Base-by-base conservation (phyloP, 1,284 basidiomycete genomes). In the Farysia itapuensis region DNA sequence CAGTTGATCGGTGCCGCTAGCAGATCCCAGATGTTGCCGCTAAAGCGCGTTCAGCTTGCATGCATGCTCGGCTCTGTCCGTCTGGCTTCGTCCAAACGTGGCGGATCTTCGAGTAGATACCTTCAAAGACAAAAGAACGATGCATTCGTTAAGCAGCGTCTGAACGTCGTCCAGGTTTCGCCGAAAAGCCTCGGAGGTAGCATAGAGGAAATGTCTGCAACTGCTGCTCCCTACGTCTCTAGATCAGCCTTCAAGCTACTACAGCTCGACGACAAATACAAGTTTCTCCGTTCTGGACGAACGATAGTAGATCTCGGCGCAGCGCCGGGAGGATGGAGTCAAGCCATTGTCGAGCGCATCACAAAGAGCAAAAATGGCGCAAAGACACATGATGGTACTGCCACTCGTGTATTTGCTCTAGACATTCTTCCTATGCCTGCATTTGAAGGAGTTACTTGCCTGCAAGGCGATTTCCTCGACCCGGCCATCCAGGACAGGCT, bases 281-380 rank as follows among this genome's bases (percentile, higher is more conserved):
- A 37, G n/a, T 53, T 72, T 16, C 25, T 72, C 20, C 40, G 42
- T 5, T 43, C 57, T 2, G 50, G 57, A 2, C 39, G 60, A 4
- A 51, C 63, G 28, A 51, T 72, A 19, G 65, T 70, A 5, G 70
- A 72, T 22, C 47, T 72, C 19, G 70, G 70, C 4, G 70, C 70
- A 22, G 70, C 70, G 2, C 70, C 70, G 2, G 70, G 70, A 5
- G 70, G 70, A 5, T 72, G 70, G 70, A 64, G 56, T 33, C 70
- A 72, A 26, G 67, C 64, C 5, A 57, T 67, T 12, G 35, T 56
- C 7, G 47, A 56, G 39, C 47, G 57, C 1, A 43, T 39, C 5
- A 19, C 16, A 20, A 41, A 29, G 24, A 25, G 22, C 18, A 40
- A 0, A 2, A 30, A 24, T 5, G 39, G 39, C 13, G 34, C 28